Percentiles rank a stretch among this genome's conserved stretches.
phyloP scores from a whole-genome alignment of 257 asterid genomes.

The Anisodus tanguticus region DNA sequence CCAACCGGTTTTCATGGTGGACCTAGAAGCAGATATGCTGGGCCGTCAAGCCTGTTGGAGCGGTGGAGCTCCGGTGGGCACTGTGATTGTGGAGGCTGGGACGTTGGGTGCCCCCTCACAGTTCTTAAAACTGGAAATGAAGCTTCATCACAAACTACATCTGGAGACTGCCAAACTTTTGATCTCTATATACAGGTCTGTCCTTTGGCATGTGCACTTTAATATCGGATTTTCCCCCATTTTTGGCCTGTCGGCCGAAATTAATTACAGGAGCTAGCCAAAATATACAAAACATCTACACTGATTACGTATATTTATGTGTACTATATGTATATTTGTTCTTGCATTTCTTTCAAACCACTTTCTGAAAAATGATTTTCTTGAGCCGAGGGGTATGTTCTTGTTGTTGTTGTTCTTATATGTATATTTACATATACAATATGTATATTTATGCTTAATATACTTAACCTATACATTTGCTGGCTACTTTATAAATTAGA shows the following conservation, averaged over 20 bases:
- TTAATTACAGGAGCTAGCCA: too few relatives aligned
- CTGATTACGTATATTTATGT: neutral
- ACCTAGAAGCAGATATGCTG: slow-evolving; percentile 62
- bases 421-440: too few relatives aligned
- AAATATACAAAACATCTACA: too few relatives aligned
- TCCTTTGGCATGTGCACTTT: neutral
- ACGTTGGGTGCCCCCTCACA: slow-evolving; percentile 78
- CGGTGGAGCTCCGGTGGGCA: slow-evolving; percentile 81
- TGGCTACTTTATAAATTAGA: too few relatives aligned
- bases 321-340: too few relatives aligned
- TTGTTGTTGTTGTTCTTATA: too few relatives aligned
- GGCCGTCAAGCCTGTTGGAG: slow-evolving; percentile 74
- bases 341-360: too few relatives aligned
- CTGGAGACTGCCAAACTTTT: slow-evolving; percentile 62
- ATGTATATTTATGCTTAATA: too few relatives aligned
- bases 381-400: too few relatives aligned
- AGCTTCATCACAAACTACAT: slow-evolving; percentile 30
- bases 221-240: neutral
- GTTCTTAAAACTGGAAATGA: slow-evolving; percentile 50
- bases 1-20: slow-evolving; percentile 93
- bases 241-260: too few relatives aligned
- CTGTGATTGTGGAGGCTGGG: slow-evolving; percentile 99
- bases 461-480: too few relatives aligned
- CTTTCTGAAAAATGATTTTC: too few relatives aligned
- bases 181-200: slow-evolving; percentile 81